Evolutionary conservation across 306 rosid genomes (phyloP).

Genomic region (Fagus crenata): DNA sequence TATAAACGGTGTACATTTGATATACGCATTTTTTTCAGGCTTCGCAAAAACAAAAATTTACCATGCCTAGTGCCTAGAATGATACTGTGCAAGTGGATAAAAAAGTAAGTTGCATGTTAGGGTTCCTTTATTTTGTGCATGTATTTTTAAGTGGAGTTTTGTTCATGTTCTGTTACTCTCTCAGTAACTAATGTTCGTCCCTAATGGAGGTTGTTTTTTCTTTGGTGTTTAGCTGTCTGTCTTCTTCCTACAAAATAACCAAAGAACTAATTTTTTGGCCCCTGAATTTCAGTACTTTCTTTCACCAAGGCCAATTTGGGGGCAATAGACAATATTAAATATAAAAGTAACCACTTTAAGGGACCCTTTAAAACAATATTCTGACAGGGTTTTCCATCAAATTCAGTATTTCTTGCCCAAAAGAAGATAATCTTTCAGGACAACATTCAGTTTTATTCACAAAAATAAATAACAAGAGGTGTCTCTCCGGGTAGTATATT

Average conservation of each 20-base stretch:
- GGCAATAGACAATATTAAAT: conserved; percentile 29
- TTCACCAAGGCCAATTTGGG: conserved; percentile 37
- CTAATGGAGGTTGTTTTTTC: not conserved
- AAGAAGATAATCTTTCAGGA: conserved; percentile 53
- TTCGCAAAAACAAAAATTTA: no score
- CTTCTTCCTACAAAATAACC: conserved; percentile 36
- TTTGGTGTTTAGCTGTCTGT: conserved; percentile 13
- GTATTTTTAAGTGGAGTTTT: not conserved
- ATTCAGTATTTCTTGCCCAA: conserved; percentile 19
- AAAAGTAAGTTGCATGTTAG: not conserved
- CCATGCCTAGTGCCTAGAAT: no score
- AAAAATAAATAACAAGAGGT: conserved; percentile 26
- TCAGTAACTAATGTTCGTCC: not conserved
- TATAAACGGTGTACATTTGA: no score
- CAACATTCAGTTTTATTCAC: conserved; percentile 27
- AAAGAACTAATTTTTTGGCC: conserved; percentile 31
- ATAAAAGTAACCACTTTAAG: conserved; percentile 28
- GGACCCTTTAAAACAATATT: conserved; percentile 35
- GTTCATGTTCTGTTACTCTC: not conserved
- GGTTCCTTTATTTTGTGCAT: not conserved
- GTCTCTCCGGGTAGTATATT: conserved; percentile 33
- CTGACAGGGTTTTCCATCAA: conserved; percentile 49
- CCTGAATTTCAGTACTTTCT: conserved; percentile 30
- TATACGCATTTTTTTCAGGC: no score
- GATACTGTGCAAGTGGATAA: not conserved